phyloP scores from a whole-genome alignment of 2,329 filamentous ascomycete species.

The Penicillium hesseltinei region DNA sequence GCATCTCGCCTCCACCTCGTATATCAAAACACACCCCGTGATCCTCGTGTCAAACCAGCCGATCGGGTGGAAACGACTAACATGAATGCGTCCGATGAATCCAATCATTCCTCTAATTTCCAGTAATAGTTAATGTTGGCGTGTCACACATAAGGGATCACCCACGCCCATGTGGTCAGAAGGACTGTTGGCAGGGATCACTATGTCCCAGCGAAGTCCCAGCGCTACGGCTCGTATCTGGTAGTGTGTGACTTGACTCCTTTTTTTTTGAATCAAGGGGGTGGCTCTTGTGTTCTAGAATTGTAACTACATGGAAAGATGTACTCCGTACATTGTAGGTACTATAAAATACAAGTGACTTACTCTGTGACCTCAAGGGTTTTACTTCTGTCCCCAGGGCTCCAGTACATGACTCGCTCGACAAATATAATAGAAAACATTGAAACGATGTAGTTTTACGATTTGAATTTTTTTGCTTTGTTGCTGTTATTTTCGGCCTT shows the following conservation, averaged over 20 bases:
- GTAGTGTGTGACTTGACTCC: not conserved
- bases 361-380: not conserved
- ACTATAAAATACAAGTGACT: not conserved
- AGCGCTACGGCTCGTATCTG: conserved; percentile 5
- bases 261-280: not conserved
- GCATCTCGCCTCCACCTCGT: not conserved
- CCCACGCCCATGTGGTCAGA: conserved; percentile 17
- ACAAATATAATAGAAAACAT: not conserved
- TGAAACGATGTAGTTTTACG: not conserved
- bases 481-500: not conserved
- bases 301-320: not conserved
- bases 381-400: not conserved
- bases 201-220: not conserved
- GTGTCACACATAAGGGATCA: not conserved
- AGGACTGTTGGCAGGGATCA: conserved; percentile 4
- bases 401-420: not conserved
- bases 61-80: not conserved
- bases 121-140: conserved; percentile 1
- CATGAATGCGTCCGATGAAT: not conserved
- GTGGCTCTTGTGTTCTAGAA: not conserved
- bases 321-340: too few relatives aligned
- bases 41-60: conserved; percentile 7
- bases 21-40: not conserved
- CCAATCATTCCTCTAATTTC: not conserved
- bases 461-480: not conserved